These are phyloP conservation scores for Aureobasidium pullulans DNA, from an alignment of 2,329 filamentous ascomycete genomes.

Conservation along the genomic window DNA sequence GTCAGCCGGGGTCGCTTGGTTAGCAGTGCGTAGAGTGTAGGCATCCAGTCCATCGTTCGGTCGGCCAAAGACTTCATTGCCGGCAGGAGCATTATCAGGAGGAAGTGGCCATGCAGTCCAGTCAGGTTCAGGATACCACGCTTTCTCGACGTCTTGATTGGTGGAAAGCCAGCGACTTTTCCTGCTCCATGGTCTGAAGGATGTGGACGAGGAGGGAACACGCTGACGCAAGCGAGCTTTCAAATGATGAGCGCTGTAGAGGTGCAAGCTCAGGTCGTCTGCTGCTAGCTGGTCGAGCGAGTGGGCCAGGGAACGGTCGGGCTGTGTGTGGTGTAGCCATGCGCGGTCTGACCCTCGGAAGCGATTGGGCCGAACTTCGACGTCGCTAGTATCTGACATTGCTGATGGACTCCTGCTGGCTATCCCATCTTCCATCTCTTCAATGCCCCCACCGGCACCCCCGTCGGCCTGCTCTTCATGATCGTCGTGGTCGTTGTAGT, in stretches of 20 bases:
- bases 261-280: constrained; percentile 63
- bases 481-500: neutral
- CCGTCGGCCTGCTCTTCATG: neutral
- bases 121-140: constrained; percentile 41
- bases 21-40: constrained; percentile 45
- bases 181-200: constrained; percentile 29
- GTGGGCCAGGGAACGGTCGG: constrained; percentile 55
- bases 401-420: neutral
- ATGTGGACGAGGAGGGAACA: neutral
- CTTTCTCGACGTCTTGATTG: constrained; percentile 25
- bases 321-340: constrained; percentile 57
- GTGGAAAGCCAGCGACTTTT: constrained; percentile 34
- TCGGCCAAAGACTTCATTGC: constrained; percentile 42
- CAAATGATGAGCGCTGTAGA: constrained; percentile 70
- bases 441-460: neutral
- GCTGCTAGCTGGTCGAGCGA: constrained; percentile 58
- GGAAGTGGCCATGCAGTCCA: constrained; percentile 87
- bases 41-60: constrained; percentile 36
- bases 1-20: constrained; percentile 45
- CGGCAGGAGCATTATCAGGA: constrained; percentile 52
- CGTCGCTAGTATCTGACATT: neutral
- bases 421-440: neutral
- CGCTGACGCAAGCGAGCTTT: constrained; percentile 41
- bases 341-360: constrained; percentile 61
- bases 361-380: constrained; percentile 38